Percentiles rank a stretch among this genome's conserved stretches.
Evolutionary conservation across 129 eudicot species (phyloP).

Genomic region (Lonicera japonica): DNA sequence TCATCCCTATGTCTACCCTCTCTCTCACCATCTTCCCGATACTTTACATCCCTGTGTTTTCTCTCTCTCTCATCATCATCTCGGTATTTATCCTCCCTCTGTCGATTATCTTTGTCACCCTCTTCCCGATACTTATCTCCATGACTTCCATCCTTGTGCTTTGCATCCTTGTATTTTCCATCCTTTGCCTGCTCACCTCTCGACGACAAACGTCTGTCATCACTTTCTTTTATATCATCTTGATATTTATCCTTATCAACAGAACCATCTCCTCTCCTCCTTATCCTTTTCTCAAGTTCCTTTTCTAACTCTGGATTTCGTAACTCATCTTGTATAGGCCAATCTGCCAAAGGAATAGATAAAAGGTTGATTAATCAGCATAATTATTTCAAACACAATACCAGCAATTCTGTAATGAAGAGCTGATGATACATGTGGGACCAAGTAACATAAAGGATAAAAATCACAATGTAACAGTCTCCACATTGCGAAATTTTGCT

Average conservation of each 20-base stretch:
- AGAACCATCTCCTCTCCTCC: constrained; percentile 65
- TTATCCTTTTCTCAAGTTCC: constrained; percentile 61
- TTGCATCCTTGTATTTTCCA: constrained; percentile 36
- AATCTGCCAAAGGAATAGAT: constrained; percentile 31
- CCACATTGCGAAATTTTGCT: not conserved
- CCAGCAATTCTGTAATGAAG: not conserved
- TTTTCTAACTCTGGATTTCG: constrained; percentile 69
- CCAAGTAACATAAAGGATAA: too few relatives aligned
- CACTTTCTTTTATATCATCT: constrained; percentile 37
- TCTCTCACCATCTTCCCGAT: constrained; percentile 49
- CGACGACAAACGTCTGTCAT: constrained; percentile 36
- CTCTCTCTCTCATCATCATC: constrained; percentile 38
- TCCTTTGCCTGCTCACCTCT: constrained; percentile 51
- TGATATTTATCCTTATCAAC: constrained; percentile 46
- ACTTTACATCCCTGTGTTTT: constrained; percentile 44
- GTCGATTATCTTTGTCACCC: constrained; percentile 23
- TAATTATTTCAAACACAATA: not conserved
- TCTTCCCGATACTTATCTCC: constrained; percentile 31
- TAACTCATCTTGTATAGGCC: constrained; percentile 47
- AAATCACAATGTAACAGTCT: not conserved
- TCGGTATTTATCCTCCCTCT: constrained; percentile 38
- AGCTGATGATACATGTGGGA: not conserved
- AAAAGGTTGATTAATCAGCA: not conserved
- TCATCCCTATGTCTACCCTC: constrained; percentile 43
- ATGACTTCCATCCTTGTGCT: constrained; percentile 43